phyloP scores from a whole-genome alignment of 805 yeast species.

The Sugiyamaella qingdaonensis region DNA sequence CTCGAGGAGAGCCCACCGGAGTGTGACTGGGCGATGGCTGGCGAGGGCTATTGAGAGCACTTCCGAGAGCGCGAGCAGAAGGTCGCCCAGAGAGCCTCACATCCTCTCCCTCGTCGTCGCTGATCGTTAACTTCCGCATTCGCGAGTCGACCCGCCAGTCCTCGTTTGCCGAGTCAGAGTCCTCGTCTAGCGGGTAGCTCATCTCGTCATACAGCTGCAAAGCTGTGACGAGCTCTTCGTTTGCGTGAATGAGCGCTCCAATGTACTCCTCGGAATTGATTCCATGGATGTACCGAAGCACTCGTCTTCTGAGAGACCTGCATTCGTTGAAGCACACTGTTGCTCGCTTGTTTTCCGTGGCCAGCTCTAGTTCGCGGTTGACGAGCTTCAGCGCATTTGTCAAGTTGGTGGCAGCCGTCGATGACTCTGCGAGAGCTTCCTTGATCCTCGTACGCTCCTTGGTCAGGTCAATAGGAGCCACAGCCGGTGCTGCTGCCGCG shows the following conservation, averaged over 20 bases:
- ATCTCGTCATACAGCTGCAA: constrained; percentile 63
- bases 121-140: constrained; percentile 12
- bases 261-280: constrained; percentile 81
- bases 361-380: constrained; percentile 42
- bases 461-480: constrained; percentile 15
- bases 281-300: constrained; percentile 75
- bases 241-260: constrained; percentile 84
- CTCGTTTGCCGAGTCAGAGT: constrained; percentile 40
- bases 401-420: constrained; percentile 67
- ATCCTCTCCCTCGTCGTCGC: constrained; percentile 30
- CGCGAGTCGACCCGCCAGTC: constrained; percentile 23
- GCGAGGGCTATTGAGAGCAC: neutral
- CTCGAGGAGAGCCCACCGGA: neutral
- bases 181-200: constrained; percentile 41
- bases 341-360: constrained; percentile 61
- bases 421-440: constrained; percentile 65
- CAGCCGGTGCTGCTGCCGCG: neutral
- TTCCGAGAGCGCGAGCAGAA: neutral
- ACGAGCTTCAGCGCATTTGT: constrained; percentile 50
- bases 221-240: constrained; percentile 79
- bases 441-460: constrained; percentile 72
- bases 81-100: neutral
- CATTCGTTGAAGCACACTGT: constrained; percentile 70
- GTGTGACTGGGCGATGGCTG: neutral
- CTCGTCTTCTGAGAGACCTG: constrained; percentile 67